A percentile compares a stretch with the other conserved stretches of the same genome.
Conservation (phyloP, 2,329 filamentous ascomycete species). For the Colletotrichum magnum region DNA sequence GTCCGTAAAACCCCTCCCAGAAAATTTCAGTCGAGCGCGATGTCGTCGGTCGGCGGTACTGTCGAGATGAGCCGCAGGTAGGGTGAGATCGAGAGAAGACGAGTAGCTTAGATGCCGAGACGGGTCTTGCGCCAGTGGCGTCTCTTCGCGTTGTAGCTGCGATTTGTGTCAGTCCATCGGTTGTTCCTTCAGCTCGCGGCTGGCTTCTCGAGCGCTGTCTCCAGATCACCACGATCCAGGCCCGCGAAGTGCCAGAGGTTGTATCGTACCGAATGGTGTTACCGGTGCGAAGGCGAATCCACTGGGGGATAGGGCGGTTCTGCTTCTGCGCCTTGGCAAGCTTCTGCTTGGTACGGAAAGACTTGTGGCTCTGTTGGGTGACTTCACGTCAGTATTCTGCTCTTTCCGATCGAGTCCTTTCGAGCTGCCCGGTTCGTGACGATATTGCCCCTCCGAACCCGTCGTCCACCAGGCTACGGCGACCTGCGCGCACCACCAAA, state of each 20-base stretch:
- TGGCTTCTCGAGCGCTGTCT: not conserved
- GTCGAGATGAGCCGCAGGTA: slow-evolving; percentile 43
- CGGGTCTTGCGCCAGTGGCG: slow-evolving; percentile 99
- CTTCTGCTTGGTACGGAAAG: slow-evolving; percentile 99
- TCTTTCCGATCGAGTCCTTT: slow-evolving; percentile 8
- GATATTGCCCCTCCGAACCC: slow-evolving; percentile 37
- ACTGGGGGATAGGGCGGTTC: slow-evolving; percentile 99
- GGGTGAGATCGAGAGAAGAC: slow-evolving; percentile 53
- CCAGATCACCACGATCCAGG: not conserved
- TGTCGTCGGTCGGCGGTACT: slow-evolving; percentile 39
- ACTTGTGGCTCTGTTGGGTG: slow-evolving; percentile 92
- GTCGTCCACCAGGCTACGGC: not conserved
- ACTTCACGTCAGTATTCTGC: slow-evolving; percentile 28
- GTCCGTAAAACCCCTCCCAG: slow-evolving; percentile 36
- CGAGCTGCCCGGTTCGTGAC: slow-evolving; percentile 10
- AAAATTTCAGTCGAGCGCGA: slow-evolving; percentile 39
- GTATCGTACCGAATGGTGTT: slow-evolving; percentile 97
- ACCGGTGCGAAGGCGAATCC: slow-evolving; percentile 97
- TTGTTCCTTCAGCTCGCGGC: not conserved
- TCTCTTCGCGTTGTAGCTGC: slow-evolving; percentile 99
- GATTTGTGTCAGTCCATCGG: slow-evolving; percentile 15
- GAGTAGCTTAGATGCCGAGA: slow-evolving; percentile 92
- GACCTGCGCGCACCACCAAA: not conserved
- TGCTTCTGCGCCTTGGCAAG: slow-evolving; percentile 99
- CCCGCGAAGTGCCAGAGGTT: not conserved